Evolutionary conservation across 805 yeast genomes (phyloP).

Genomic region (Pichia kluyveri): DNA sequence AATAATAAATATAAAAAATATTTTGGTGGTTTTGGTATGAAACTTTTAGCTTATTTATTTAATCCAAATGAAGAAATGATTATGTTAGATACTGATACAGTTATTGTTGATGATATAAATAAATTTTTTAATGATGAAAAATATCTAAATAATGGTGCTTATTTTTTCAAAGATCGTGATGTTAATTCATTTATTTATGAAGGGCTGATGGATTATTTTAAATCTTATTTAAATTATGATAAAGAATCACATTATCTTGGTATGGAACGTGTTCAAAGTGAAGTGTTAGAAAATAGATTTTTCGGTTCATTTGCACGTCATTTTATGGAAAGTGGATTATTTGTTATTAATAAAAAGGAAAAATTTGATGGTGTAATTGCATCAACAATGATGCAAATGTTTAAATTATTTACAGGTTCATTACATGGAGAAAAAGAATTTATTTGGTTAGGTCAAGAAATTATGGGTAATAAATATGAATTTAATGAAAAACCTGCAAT

Average conservation of each 20-base stretch:
- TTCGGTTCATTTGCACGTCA: conserved; percentile 35
- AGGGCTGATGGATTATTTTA: conserved; percentile 35
- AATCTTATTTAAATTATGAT: conserved; percentile 37
- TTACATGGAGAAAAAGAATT: conserved; percentile 77
- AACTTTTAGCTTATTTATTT: conserved; percentile 49
- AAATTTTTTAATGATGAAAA: conserved; percentile 30
- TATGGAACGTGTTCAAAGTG: conserved; percentile 29
- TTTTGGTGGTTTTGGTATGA: conserved; percentile 28
- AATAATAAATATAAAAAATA: conserved; percentile 16
- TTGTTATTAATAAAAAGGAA: conserved; percentile 34
- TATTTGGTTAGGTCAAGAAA: conserved; percentile 61
- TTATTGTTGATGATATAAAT: conserved; percentile 29
- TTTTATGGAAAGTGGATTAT: conserved; percentile 41
- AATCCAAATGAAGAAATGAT: conserved; percentile 49
- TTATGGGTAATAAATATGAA: conserved; percentile 43
- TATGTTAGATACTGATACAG: conserved; percentile 45
- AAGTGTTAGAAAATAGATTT: conserved; percentile 29
- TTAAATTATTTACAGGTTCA: conserved; percentile 35
- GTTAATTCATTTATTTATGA: conserved; percentile 29
- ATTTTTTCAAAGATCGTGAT: conserved; percentile 44
- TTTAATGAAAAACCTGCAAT: conserved; percentile 51
- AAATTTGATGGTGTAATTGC: conserved; percentile 43
- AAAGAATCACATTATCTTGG: conserved; percentile 31
- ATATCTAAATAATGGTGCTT: conserved; percentile 29
- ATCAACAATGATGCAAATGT: conserved; percentile 34